Percentiles rank a stretch among this genome's conserved stretches.
phyloP scores from a whole-genome alignment of 2,329 filamentous ascomycete species.

The Aureobasidium uvarum region DNA sequence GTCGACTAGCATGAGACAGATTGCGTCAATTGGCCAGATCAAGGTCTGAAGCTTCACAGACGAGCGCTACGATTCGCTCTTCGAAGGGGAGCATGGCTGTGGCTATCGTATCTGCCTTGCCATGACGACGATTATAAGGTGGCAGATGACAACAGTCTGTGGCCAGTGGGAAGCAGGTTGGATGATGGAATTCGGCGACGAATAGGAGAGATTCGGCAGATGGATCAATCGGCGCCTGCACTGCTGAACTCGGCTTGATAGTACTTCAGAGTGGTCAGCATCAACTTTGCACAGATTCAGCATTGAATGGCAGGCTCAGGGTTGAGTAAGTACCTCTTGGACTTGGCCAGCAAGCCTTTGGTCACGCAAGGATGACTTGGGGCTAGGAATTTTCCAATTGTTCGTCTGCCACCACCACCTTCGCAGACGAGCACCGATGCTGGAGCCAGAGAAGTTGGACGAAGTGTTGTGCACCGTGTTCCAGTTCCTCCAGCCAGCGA shows the following conservation, averaged over 20 bases:
- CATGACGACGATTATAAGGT: background rate
- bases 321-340: constrained; percentile 38
- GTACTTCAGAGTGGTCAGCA: constrained; percentile 29
- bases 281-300: constrained; percentile 22
- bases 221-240: constrained; percentile 31
- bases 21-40: background rate
- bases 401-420: constrained; percentile 97
- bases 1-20: background rate
- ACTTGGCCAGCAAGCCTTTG: constrained; percentile 39
- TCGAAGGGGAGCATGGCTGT: background rate
- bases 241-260: constrained; percentile 32
- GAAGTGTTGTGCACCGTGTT: constrained; percentile 58
- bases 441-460: constrained; percentile 72
- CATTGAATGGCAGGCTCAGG: constrained; percentile 3
- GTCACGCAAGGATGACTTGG: constrained; percentile 39
- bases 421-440: constrained; percentile 71
- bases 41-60: background rate
- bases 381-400: constrained; percentile 73
- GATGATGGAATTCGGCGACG: background rate
- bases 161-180: background rate
- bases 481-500: constrained; percentile 88
- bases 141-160: background rate
- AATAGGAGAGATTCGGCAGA: background rate
- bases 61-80: background rate
- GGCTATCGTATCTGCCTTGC: background rate